Evolutionary conservation across 1,139 yeast species (phyloP).

Genomic region (Kazachstania sp.): DNA sequence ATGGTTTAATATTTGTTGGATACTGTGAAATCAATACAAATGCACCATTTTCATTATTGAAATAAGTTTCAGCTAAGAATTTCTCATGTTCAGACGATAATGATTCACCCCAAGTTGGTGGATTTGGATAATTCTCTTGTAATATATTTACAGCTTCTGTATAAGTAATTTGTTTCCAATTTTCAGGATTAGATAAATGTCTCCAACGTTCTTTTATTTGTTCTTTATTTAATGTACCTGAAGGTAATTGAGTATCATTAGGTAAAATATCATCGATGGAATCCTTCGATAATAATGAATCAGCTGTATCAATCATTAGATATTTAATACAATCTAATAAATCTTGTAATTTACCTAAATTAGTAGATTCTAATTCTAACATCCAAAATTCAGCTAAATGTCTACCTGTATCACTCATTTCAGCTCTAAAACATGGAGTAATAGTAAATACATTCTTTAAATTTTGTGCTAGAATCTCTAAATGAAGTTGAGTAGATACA

Average conservation of each 20-base stretch:
- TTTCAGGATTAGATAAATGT: constrained; percentile 17
- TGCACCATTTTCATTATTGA: constrained; percentile 32
- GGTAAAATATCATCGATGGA: neutral
- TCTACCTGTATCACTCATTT: constrained; percentile 79
- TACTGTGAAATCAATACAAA: constrained; percentile 91
- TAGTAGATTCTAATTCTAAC: constrained; percentile 86
- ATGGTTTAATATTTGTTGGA: constrained; percentile 73
- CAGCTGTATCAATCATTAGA: constrained; percentile 29
- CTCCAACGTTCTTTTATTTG: constrained; percentile 27
- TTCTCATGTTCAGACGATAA: constrained; percentile 85
- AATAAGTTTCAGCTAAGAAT: constrained; percentile 67
- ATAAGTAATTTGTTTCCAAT: constrained; percentile 72
- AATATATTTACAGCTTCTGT: constrained; percentile 59
- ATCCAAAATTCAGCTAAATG: constrained; percentile 97
- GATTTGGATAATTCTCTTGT: constrained; percentile 23
- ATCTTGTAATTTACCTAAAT: constrained; percentile 48
- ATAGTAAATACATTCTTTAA: constrained; percentile 79
- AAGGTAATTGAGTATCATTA: neutral
- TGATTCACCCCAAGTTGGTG: constrained; percentile 61
- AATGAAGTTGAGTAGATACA: constrained; percentile 85
- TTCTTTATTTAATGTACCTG: neutral
- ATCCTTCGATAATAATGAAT: neutral
- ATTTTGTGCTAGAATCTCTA: constrained; percentile 73
- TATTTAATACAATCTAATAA: constrained; percentile 59
- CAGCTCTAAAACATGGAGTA: constrained; percentile 92